Base-by-base conservation (phyloP, 2,329 filamentous ascomycete species). In the Stromatinia cepivora region DNA sequence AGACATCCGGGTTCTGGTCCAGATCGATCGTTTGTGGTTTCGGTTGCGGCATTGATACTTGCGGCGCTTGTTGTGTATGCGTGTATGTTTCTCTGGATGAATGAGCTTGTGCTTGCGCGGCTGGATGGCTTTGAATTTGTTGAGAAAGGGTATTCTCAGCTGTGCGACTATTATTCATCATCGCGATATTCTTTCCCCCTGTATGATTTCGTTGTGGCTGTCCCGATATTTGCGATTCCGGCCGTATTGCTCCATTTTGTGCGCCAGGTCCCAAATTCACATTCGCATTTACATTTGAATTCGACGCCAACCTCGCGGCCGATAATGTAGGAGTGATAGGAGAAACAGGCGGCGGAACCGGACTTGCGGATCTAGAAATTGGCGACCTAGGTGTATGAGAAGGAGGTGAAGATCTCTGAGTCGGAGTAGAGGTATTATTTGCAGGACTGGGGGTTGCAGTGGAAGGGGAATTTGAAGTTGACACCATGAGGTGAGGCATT, bases 1-100 rank as follows among this genome's bases (percentile, higher is more conserved):
- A 90, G 34, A 91, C 93, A 82, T 98, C 94, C 10, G 92, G 89
- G 77, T 97, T 97, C 68, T 81, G 80, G 72, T 86, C 83, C 71
- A 89, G 87, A 74, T 85, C 83, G 70, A 90, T 82, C 57, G 86
- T 82, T 56, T 82, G 80, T 0, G 84, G 83, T 20, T 74, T 66
- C 1, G 77, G 77, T 3, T 82, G 81, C 0, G 80, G 77, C 48
- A 84, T 80, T 50, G 79, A 78, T 46, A 76, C 74, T 70, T 82
- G 81, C 31, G 78, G 77, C 10, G 36, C 34, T 10, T 80, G 78
- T 70, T 84, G 83, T 17, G 80, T 76, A 74, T 87, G 84, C 10
- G 83, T 81, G 69, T 84, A 81, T 36, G 77, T 77, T 58, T 57
- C 56, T 50, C 36, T 62, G 4, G 25, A 20, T 1, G 45, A 36